Evolutionary conservation across 2,329 filamentous ascomycete species (phyloP), one percentile per base, ranked within the genome.

Genomic region (Chlorencoelia australis): DNA sequence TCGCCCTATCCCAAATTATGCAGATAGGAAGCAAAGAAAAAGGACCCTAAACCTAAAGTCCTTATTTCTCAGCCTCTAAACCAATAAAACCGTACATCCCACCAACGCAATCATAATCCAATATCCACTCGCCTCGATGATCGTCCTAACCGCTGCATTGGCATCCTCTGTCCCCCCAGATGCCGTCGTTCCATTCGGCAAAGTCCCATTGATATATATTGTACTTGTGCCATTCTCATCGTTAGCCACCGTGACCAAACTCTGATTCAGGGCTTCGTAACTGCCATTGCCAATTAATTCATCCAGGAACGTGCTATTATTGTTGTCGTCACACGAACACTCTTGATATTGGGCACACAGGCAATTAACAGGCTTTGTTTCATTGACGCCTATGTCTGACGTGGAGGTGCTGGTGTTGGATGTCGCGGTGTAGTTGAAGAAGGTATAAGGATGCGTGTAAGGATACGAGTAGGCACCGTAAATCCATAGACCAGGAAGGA

Each of bases 161-260:
- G 65, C 55, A 31, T 59, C 55, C 1, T 65, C 64, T 10, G 55
- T 60, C 17, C 64, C 68, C 9, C 64, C 65, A 4, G 63, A 42
- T 1, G 68, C 65, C 0, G 73, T 78, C 1, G 78, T 82, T 32
- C 73, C 75, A 47, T 82, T 80, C 19, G 77, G 72, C 3, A 89
- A 62, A 0, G 79, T 82, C n/a, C 84, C 84, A 55, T 87, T 86
- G 54, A 89, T 62, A 19, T 83, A 64, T 24, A 91, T 69, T 1
- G 73, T 79, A 43, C 60, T 60, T 1, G 69, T 79, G 33, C 75
- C 75, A 38, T 83, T 78, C 42, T 80, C 68, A 35, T 67, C 60
- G n/a, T n/a, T n/a, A 2, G 69, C 72, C 1, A 88, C 69, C 9
- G 65, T 69, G 39, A 84, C 68, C 2, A 85, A 47, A 1, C 65